Percentiles rank a stretch among this genome's conserved stretches.
phyloP scores from a whole-genome alignment of 208 protist species.

The Crithidia sp. region DNA sequence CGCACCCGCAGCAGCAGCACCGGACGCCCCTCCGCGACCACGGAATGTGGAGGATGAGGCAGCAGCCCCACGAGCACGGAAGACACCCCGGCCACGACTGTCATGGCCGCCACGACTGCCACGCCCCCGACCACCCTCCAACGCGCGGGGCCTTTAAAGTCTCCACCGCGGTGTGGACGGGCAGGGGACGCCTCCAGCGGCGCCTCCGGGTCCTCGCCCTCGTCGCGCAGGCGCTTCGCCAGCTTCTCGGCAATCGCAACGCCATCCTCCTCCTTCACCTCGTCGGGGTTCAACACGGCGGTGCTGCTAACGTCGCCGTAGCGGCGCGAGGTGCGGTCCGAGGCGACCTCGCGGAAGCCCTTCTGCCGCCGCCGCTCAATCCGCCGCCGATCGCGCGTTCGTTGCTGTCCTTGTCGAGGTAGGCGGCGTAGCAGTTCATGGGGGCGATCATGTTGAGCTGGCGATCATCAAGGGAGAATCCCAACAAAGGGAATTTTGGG shows the following conservation, averaged over 20 bases:
- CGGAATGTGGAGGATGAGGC: not conserved
- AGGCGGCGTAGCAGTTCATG: conserved; percentile 93
- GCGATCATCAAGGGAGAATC: conserved; percentile 89
- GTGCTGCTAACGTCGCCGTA: conserved; percentile 81
- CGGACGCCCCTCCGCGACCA: conserved; percentile 1
- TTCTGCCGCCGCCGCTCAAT: conserved; percentile 60
- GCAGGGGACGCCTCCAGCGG: conserved; percentile 11
- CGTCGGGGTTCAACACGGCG: conserved; percentile 58
- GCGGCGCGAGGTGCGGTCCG: conserved; percentile 70
- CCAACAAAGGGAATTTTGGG: too few relatives aligned
- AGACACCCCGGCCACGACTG: not conserved
- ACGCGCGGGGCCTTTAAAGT: not conserved
- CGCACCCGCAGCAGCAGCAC: not conserved
- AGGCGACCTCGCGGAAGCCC: conserved; percentile 74
- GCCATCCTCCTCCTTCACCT: conserved; percentile 60
- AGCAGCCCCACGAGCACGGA: conserved; percentile 9
- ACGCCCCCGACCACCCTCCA: conserved; percentile 13
- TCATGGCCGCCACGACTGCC: conserved; percentile 4
- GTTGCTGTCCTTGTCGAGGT: conserved; percentile 74
- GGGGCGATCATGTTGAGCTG: conserved; percentile 93
- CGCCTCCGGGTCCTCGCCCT: conserved; percentile 35
- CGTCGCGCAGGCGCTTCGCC: conserved; percentile 66
- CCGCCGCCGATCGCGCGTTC: conserved; percentile 60
- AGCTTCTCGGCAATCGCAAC: conserved; percentile 54
- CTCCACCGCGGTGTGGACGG: not conserved